Evolutionary conservation across 306 rosid species (phyloP).

Genomic region (Vigna unguiculata): DNA sequence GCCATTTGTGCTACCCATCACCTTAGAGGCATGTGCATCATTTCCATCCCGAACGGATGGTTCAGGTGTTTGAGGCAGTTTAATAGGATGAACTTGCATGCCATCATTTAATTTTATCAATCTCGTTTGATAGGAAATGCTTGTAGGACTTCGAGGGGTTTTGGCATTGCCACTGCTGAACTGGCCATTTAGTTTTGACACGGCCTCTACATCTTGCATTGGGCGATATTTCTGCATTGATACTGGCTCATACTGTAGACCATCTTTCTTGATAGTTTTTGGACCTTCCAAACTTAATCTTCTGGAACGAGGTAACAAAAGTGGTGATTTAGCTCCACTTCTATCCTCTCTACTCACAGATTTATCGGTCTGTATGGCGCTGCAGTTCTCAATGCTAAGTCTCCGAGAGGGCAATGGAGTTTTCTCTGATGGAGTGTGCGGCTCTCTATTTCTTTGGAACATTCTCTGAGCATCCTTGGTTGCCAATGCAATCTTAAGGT

Average conservation of each 20-base stretch:
- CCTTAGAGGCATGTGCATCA: constrained; percentile 50
- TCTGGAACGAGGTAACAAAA: constrained; percentile 58
- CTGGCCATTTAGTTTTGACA: constrained; percentile 52
- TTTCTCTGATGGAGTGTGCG: constrained; percentile 52
- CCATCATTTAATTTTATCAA: constrained; percentile 47
- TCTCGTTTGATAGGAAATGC: constrained; percentile 53
- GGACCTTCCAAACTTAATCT: constrained; percentile 88
- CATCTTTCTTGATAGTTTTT: constrained; percentile 64
- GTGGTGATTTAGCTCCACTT: constrained; percentile 65
- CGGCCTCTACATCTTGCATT: constrained; percentile 53
- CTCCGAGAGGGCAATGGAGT: constrained; percentile 70
- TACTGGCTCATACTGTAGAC: constrained; percentile 46
- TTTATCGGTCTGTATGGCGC: constrained; percentile 52
- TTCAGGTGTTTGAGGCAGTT: constrained; percentile 73
- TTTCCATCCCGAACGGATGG: constrained; percentile 44
- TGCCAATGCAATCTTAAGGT: constrained; percentile 76
- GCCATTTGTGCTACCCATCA: constrained; percentile 56
- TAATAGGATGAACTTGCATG: constrained; percentile 58
- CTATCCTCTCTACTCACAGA: constrained; percentile 50
- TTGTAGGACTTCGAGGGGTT: constrained; percentile 72
- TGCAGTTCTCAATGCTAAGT: constrained; percentile 83
- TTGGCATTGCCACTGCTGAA: constrained; percentile 48
- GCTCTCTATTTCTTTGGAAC: constrained; percentile 55
- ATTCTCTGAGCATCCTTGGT: constrained; percentile 60
- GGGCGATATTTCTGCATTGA: constrained; percentile 42